Percentiles rank a stretch among this genome's conserved stretches.
These are phyloP conservation scores for Torulaspora microellipsoides DNA, from an alignment of 805 yeast species.

Conservation along the genomic window DNA sequence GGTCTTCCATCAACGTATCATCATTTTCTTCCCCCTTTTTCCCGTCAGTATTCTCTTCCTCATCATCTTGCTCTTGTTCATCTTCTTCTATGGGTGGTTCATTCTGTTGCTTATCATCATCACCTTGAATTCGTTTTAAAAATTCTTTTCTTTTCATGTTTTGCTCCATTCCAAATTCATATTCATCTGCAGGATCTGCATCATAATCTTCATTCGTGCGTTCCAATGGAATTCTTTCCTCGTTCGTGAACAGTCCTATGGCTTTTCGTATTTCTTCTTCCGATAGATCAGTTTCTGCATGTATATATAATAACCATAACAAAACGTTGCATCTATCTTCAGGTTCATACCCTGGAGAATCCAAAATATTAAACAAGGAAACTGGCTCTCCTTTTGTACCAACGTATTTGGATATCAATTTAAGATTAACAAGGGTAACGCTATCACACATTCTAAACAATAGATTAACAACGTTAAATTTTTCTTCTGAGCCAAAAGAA, in stretches of 20 bases:
- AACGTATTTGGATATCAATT: slow-evolving; percentile 24
- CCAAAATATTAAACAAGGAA: slow-evolving; percentile 69
- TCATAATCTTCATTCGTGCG: slow-evolving; percentile 20
- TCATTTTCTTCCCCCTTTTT: slow-evolving; percentile 6
- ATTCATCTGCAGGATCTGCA: slow-evolving; percentile 28
- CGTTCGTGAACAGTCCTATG: slow-evolving; percentile 18
- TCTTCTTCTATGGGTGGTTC: slow-evolving; percentile 3
- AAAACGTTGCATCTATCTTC: slow-evolving; percentile 64
- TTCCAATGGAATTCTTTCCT: slow-evolving; percentile 14
- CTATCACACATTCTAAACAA: slow-evolving; percentile 69
- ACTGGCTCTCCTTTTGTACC: slow-evolving; percentile 29
- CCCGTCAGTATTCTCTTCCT: slow-evolving; percentile 3
- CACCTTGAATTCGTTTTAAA: slow-evolving; percentile 11
- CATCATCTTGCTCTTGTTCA: not conserved
- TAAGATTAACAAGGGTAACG: slow-evolving; percentile 46
- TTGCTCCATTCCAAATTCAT: slow-evolving; percentile 28
- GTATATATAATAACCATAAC: slow-evolving; percentile 79
- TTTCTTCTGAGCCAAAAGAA: slow-evolving; percentile 36
- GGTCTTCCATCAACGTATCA: slow-evolving; percentile 1
- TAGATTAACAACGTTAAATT: slow-evolving; percentile 67
- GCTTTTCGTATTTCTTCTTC: slow-evolving; percentile 42
- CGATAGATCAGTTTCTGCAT: slow-evolving; percentile 65
- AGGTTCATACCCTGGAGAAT: slow-evolving; percentile 58
- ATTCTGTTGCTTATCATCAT: slow-evolving; percentile 2
- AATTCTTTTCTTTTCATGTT: slow-evolving; percentile 25